Percentiles rank a stretch among this genome's conserved stretches.
Evolutionary conservation across 2,329 filamentous ascomycete genomes (phyloP).

Genomic region (Ophiostoma pallidulum): DNA sequence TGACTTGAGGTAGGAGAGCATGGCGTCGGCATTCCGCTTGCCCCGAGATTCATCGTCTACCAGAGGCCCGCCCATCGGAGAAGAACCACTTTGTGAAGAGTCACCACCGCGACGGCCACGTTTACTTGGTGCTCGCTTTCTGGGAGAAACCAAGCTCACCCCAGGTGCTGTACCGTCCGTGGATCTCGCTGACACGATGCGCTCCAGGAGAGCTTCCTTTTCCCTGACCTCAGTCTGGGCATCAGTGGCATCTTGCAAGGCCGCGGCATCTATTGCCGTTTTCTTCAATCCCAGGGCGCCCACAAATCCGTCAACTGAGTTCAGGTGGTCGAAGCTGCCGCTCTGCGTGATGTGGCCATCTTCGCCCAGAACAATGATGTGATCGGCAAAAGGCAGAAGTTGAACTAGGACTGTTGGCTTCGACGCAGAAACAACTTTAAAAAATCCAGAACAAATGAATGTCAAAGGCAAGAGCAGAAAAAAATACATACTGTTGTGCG

Average conservation of each 20-base stretch:
- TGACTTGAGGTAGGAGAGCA: slow-evolving; percentile 12
- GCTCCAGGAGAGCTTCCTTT: slow-evolving; percentile 11
- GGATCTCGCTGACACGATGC: slow-evolving; percentile 8
- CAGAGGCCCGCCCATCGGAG: too few species aligned
- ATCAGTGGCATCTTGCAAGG: slow-evolving; percentile 5
- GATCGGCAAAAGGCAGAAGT: slow-evolving; percentile 10
- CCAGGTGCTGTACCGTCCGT: background rate
- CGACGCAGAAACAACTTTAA: too few species aligned
- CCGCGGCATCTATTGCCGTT: slow-evolving; percentile 11
- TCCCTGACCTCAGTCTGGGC: slow-evolving; percentile 9
- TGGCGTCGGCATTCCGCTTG: slow-evolving; percentile 15
- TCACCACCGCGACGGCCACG: too few species aligned
- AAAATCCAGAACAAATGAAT: too few species aligned
- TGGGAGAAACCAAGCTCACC: too few species aligned
- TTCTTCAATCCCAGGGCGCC: slow-evolving; percentile 10
- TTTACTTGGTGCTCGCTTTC: too few species aligned
- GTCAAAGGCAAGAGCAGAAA: too few species aligned
- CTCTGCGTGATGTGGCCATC: slow-evolving; percentile 11
- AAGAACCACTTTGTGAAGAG: too few species aligned
- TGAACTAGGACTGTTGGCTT: slow-evolving; percentile 4
- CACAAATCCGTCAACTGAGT: slow-evolving; percentile 18
- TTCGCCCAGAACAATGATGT: slow-evolving; percentile 13
- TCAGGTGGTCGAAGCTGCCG: slow-evolving; percentile 14
- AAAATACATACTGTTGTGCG: slow-evolving; percentile 11
- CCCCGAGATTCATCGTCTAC: background rate